Evolutionary conservation across 441 rosid species (phyloP).

Genomic region (Flueggea neowawraea): DNA sequence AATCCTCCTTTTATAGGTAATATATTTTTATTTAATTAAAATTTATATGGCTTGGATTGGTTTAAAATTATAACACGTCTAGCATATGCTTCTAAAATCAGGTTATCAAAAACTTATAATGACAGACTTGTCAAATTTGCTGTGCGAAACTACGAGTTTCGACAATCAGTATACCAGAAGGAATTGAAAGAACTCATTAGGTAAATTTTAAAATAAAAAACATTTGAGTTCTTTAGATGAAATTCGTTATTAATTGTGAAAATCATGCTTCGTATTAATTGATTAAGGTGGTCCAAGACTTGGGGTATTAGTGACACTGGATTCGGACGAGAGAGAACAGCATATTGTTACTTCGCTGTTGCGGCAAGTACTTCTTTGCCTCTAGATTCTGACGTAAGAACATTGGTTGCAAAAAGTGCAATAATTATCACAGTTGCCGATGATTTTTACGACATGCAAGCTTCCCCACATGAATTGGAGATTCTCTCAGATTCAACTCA

Average conservation of each 20-base stretch:
- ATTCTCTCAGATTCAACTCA: constrained; percentile 41
- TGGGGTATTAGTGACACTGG: constrained; percentile 55
- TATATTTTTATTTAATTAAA: too few relatives aligned
- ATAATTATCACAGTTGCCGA: constrained; percentile 59
- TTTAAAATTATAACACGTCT: too few relatives aligned
- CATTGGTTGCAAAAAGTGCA: constrained; percentile 42
- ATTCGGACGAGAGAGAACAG: constrained; percentile 64
- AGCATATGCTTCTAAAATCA: too few relatives aligned
- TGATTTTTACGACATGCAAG: constrained; percentile 60
- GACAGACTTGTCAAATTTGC: constrained; percentile 42
- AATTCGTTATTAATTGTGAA: too few relatives aligned
- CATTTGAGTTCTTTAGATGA: too few relatives aligned
- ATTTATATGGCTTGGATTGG: too few relatives aligned
- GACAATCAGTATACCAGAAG: constrained; percentile 38
- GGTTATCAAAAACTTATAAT: constrained; percentile 24
- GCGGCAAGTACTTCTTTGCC: constrained; percentile 38
- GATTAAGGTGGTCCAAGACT: constrained; percentile 45
- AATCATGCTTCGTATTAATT: too few relatives aligned
- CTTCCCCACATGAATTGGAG: constrained; percentile 42
- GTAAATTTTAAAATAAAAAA: constrained; percentile 16
- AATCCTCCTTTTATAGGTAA: constrained; percentile 41
- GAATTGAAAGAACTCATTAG: constrained; percentile 48
- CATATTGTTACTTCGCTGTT: constrained; percentile 54
- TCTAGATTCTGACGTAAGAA: constrained; percentile 25
- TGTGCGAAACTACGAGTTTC: constrained; percentile 25